Base-by-base conservation (phyloP, 441 rosid genomes). In the Flueggea neowawraea region DNA sequence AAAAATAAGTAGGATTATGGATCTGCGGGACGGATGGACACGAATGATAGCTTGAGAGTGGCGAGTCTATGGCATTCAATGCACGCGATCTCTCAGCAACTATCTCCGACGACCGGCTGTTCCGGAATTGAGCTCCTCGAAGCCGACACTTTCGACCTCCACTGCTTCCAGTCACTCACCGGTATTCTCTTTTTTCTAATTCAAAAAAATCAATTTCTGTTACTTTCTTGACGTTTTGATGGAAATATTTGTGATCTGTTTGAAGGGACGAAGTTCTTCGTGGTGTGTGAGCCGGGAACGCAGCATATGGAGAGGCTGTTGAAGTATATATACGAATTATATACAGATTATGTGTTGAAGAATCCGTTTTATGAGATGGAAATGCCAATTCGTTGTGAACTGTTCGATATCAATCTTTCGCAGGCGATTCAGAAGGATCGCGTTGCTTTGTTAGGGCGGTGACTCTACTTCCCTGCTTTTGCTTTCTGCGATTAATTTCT, bases 291-390 rank as follows among this genome's bases (percentile, higher is more conserved):
- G 61, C 90, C 94, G 2, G 91, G 94, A 44, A 78, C 87, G 16
- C 91, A 73, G 56, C 78, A 82, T 70, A 87, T 87, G 94, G 94
- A 85, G 68, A 74, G 63, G 55, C 85, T 89, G 49, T 74, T 89
- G 73, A 83, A 87, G 72, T 66, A 74, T 67, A 73, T 89, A 53
- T 89, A 89, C 52, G 91, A 87, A 57, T 72, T 85, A 62, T 89
- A 87, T 84, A 83, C 94, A 7, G 96, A 87, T 55, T 89, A 80
- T 68, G 91, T 85, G 64, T 66, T 89, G 80, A 89, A 87, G 87
- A 89, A 89, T 57, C 94, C 91, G 16, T 89, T 89, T 79, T 89
- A 89, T 41, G 96, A 89, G 84, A 89, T 89, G 86, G 96, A 89
- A 81, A 87, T 87, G 94, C 96, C 94, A 31, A 89, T 87, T 16